Evolutionary conservation across 768 basidiomycete species (phyloP).

Genomic region (Calocybe cyanea): DNA sequence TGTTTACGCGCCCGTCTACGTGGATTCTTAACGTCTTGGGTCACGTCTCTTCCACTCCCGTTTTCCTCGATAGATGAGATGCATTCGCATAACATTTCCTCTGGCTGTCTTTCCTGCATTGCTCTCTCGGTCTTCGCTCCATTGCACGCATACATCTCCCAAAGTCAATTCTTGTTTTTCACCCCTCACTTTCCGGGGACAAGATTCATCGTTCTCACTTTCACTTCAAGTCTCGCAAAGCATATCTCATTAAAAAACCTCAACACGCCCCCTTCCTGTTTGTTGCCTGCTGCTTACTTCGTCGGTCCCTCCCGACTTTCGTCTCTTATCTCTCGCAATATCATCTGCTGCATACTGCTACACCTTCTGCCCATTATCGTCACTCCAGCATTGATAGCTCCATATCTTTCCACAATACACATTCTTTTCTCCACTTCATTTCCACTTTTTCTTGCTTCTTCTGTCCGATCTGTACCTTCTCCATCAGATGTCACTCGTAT

Average conservation of each 20-base stretch:
- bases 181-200: not conserved
- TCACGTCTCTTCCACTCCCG: constrained; percentile 3
- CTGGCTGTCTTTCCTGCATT: constrained; percentile 8
- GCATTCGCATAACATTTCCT: not conserved
- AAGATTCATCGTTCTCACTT: too few relatives aligned
- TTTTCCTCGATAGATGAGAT: constrained; percentile 4
- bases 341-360: too few relatives aligned
- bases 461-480: too few relatives aligned
- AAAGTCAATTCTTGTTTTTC: not conserved
- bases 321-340: not conserved
- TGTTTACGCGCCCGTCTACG: too few relatives aligned
- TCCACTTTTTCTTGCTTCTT: too few relatives aligned
- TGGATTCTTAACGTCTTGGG: constrained; percentile 1
- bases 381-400: too few relatives aligned
- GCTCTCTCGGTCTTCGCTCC: constrained; percentile 6
- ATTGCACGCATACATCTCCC: too few relatives aligned
- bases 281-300: not conserved
- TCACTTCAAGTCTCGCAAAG: too few relatives aligned
- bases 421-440: too few relatives aligned
- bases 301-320: not conserved
- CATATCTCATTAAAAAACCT: not conserved
- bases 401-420: too few relatives aligned
- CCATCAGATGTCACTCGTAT: too few relatives aligned
- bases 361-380: too few relatives aligned
- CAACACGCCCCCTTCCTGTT: not conserved